These are phyloP conservation scores for Cercospora zeae-maydis DNA, from an alignment of 2,329 filamentous ascomycete genomes.

Conservation along the genomic window DNA sequence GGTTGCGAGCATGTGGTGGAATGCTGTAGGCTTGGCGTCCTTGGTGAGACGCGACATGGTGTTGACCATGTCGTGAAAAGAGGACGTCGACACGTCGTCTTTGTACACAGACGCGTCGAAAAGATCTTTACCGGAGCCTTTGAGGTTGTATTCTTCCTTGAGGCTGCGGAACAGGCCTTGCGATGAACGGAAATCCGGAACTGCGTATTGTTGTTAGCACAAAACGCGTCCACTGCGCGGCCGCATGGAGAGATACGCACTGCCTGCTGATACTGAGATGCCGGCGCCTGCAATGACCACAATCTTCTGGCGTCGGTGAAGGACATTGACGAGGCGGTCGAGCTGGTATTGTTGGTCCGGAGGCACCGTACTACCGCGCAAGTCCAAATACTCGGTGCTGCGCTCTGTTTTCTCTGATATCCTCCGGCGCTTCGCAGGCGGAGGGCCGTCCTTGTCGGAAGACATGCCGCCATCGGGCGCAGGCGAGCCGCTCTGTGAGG, in stretches of 20 bases:
- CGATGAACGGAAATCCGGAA: conserved; percentile 93
- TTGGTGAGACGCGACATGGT: conserved; percentile 76
- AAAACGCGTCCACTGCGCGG: conserved; percentile 18
- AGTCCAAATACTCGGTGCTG: conserved; percentile 76
- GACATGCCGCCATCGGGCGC: conserved; percentile 41
- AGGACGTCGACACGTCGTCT: conserved; percentile 79
- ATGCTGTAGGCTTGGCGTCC: conserved; percentile 74
- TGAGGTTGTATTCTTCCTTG: conserved; percentile 82
- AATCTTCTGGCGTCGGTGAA: conserved; percentile 91
- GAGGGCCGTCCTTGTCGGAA: conserved; percentile 59
- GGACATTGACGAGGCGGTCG: conserved; percentile 65
- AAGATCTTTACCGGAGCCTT: conserved; percentile 87
- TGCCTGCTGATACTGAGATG: conserved; percentile 93
- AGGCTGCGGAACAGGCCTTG: conserved; percentile 84
- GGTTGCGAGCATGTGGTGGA: conserved; percentile 90
- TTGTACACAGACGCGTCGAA: conserved; percentile 98
- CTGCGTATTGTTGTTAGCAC: conserved; percentile 43
- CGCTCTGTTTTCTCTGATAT: conserved; percentile 57
- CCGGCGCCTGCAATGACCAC: conserved; percentile 94
- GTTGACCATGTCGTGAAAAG: conserved; percentile 95
- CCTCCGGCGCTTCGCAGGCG: conserved; percentile 73
- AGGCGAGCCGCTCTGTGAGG: conserved; percentile 46
- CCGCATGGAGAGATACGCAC: conserved; percentile 50
- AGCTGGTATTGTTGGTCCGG: conserved; percentile 60
- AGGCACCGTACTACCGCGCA: conserved; percentile 53